Conservation (phyloP, 2,329 filamentous ascomycete genomes). For the Alternaria sp. region DNA sequence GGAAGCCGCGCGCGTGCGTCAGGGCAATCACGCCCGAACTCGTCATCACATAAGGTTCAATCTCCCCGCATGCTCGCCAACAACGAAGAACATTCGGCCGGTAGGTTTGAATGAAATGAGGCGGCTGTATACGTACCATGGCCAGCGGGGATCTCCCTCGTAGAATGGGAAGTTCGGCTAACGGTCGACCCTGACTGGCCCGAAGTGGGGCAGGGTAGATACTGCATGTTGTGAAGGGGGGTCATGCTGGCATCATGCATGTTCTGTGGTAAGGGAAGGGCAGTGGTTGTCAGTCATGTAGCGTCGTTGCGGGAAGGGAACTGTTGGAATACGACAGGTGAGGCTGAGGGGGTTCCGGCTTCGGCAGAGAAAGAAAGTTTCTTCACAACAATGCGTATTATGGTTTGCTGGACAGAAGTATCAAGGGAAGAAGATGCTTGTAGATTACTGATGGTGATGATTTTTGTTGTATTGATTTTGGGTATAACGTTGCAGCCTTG, state of each 20-base stretch:
- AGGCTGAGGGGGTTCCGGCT: background rate
- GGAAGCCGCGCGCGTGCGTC: background rate
- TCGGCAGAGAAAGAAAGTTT: background rate
- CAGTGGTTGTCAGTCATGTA: background rate
- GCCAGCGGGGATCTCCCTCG: background rate
- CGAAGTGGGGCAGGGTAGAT: background rate
- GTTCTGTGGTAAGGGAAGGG: background rate
- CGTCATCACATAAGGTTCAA: background rate
- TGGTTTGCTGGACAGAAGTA: background rate
- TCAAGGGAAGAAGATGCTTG: background rate
- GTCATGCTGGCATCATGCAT: constrained; percentile 1
- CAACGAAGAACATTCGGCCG: background rate
- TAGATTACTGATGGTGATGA: background rate
- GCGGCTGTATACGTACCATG: background rate
- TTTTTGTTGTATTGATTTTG: background rate
- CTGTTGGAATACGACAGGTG: background rate
- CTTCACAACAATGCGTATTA: background rate
- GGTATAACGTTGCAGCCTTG: background rate
- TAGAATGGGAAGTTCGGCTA: background rate
- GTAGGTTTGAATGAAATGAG: background rate
- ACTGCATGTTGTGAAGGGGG: background rate
- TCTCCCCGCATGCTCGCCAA: constrained; percentile 1
- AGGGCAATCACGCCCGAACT: background rate
- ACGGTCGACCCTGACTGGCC: background rate
- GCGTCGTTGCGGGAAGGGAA: background rate